Evolutionary conservation across 2,329 filamentous ascomycete genomes (phyloP).

Genomic region (Golovinomyces cichoracearum): DNA sequence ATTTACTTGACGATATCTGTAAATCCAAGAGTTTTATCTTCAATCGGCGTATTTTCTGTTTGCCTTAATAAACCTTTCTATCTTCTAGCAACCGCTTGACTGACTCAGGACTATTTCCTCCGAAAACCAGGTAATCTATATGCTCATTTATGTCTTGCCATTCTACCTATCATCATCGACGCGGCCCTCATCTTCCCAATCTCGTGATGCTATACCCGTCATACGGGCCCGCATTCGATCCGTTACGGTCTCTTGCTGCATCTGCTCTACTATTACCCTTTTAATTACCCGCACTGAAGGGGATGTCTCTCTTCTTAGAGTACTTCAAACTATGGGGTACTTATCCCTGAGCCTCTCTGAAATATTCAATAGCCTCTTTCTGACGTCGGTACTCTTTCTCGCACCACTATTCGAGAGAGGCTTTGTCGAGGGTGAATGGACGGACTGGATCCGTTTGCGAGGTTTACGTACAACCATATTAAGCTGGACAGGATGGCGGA

Average conservation of each 20-base stretch:
- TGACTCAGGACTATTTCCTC: too few relatives aligned
- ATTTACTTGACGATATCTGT: too few relatives aligned
- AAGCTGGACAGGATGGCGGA: conserved; percentile 65
- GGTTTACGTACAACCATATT: conserved; percentile 33
- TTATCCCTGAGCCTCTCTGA: conserved; percentile 50
- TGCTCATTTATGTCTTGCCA: conserved; percentile 67
- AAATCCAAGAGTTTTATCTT: too few relatives aligned
- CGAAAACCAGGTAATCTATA: conserved; percentile 42
- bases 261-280: conserved; percentile 39
- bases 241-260: conserved; percentile 47
- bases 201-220: conserved; percentile 67
- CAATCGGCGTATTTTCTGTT: too few relatives aligned
- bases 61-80: too few relatives aligned
- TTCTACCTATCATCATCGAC: conserved; percentile 66
- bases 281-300: conserved; percentile 33
- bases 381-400: conserved; percentile 56
- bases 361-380: conserved; percentile 32
- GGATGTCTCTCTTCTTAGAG: conserved; percentile 23
- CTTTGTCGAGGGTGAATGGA: conserved; percentile 45
- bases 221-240: conserved; percentile 66
- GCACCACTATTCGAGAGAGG: conserved; percentile 64
- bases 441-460: conserved; percentile 30
- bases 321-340: conserved; percentile 48
- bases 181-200: conserved; percentile 50
- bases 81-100: too few relatives aligned